Base-by-base conservation (phyloP, 164 flowering plant genomes). In the Magnolia changhungtana region DNA sequence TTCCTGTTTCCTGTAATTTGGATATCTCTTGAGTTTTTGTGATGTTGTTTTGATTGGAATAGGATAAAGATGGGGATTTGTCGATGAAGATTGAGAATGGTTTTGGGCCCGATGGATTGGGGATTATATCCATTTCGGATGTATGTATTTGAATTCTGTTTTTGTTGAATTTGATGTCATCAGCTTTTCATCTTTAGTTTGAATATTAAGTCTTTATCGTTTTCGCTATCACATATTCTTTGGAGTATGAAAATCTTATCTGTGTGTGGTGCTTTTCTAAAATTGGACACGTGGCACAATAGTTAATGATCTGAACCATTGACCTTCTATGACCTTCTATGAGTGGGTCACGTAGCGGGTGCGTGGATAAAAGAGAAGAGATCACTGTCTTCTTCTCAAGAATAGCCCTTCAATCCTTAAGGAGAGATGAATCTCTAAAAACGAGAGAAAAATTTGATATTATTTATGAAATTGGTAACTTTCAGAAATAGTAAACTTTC, bases 51-150 rank as follows among this genome's bases (percentile, higher is more conserved):
- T 68, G 49, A 16, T 68, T 19, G 14, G 71, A 23, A 70, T 51
- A 92, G 98, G 88, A 92, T 78, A 87, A 80, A 79, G 79, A 73
- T 75, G 85, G 81, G 65, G 95, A 92, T 75, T 81, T 94, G 79
- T 89, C 91, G 4, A 50, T 61, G 81, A 89, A 89, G 88, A 92
- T 94, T 59, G 97, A 92, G 80, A 86, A 89, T 73, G 98, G 94
- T 0, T 92, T 92, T 78, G 96, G 98, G 64, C 92, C 93, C 0
- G 83, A 85, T n/a, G 94, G 97, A 8, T 82, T 94, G 76, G 98
- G 97, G 20, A 92, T 94, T 71, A 77, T 94, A 16, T 90, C 98
- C 9, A 77, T 94, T 77, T 81, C 91, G 8, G 85, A 85, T 76
- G 98, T 92, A 86, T 13, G 72, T 11, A 68, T 1, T 68, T 10